A percentile compares a stretch with the other conserved stretches of the same genome.
These are phyloP conservation scores for Cyathus striatus DNA, from an alignment of 768 basidiomycete genomes.

Conservation along the genomic window DNA sequence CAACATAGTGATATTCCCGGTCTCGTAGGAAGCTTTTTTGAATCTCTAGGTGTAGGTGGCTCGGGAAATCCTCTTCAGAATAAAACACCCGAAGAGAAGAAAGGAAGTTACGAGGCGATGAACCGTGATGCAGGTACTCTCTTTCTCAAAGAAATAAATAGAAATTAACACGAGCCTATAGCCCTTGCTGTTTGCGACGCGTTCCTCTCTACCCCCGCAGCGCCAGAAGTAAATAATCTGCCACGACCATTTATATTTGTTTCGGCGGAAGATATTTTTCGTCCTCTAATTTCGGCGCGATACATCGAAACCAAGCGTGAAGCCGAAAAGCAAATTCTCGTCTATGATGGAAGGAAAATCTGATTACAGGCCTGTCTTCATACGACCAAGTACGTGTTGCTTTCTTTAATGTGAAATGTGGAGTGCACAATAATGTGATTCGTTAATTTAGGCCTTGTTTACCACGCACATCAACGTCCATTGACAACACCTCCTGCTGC, in stretches of 20 bases:
- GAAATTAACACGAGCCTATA: too few relatives aligned
- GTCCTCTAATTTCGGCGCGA: slow-evolving; percentile 76
- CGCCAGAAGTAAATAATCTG: slow-evolving; percentile 17
- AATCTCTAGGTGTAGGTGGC: slow-evolving; percentile 25
- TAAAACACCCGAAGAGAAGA: slow-evolving; percentile 21
- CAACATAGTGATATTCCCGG: slow-evolving; percentile 50
- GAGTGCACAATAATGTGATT: background rate
- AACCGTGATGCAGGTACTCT: slow-evolving; percentile 87
- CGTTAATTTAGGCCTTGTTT: slow-evolving; percentile 74
- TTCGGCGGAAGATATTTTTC: slow-evolving; percentile 91
- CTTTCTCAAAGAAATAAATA: too few relatives aligned
- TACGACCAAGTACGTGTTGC: slow-evolving; percentile 76
- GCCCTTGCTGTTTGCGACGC: slow-evolving; percentile 77
- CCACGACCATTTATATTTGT: slow-evolving; percentile 85
- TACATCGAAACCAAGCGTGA: slow-evolving; percentile 96
- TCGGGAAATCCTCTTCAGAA: slow-evolving; percentile 59
- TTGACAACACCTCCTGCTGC: slow-evolving; percentile 81
- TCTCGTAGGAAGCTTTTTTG: slow-evolving; percentile 40
- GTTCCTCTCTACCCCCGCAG: slow-evolving; percentile 47
- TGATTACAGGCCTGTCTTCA: slow-evolving; percentile 65
- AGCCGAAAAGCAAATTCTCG: slow-evolving; percentile 69
- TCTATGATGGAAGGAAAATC: slow-evolving; percentile 39
- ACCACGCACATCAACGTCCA: slow-evolving; percentile 93
- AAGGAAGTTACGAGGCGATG: slow-evolving; percentile 65
- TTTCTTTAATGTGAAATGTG: too few relatives aligned